Conservation (phyloP, 179 eudicot genomes). For the Spinacia oleracea region DNA sequence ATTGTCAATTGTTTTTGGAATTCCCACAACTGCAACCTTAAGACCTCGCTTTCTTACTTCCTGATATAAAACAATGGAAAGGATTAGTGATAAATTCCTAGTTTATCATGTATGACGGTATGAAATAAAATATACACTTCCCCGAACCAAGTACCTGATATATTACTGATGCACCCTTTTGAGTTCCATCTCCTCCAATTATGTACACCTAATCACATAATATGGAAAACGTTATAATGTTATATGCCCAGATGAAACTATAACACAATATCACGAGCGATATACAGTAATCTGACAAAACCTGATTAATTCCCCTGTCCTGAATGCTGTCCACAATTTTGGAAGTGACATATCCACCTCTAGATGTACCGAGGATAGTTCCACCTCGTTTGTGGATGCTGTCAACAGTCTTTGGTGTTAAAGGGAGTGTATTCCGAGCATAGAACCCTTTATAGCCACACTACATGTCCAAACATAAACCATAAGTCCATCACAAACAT, state of each 20-base stretch:
- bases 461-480: slow-evolving; percentile 32
- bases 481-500: slow-evolving; percentile 6
- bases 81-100: neutral
- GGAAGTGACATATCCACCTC: slow-evolving; percentile 69
- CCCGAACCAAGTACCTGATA: slow-evolving; percentile 52
- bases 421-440: slow-evolving; percentile 56
- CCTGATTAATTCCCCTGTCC: slow-evolving; percentile 93
- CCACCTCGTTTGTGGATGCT: slow-evolving; percentile 90
- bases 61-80: slow-evolving; percentile 36
- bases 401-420: slow-evolving; percentile 74
- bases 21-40: slow-evolving; percentile 78
- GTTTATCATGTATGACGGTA: neutral
- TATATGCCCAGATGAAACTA: neutral
- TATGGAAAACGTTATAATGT: neutral
- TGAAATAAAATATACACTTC: neutral
- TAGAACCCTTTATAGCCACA: slow-evolving; percentile 92
- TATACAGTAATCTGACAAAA: slow-evolving; percentile 16
- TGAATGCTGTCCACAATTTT: slow-evolving; percentile 90
- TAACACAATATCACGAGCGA: neutral
- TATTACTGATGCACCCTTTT: slow-evolving; percentile 76
- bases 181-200: slow-evolving; percentile 98
- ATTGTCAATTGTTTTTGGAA: slow-evolving; percentile 95
- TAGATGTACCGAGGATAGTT: slow-evolving; percentile 77
- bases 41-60: slow-evolving; percentile 86
- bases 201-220: slow-evolving; percentile 63